These are phyloP conservation scores for Cordyceps militaris DNA, from an alignment of 2,329 filamentous ascomycete species.

Conservation along the genomic window DNA sequence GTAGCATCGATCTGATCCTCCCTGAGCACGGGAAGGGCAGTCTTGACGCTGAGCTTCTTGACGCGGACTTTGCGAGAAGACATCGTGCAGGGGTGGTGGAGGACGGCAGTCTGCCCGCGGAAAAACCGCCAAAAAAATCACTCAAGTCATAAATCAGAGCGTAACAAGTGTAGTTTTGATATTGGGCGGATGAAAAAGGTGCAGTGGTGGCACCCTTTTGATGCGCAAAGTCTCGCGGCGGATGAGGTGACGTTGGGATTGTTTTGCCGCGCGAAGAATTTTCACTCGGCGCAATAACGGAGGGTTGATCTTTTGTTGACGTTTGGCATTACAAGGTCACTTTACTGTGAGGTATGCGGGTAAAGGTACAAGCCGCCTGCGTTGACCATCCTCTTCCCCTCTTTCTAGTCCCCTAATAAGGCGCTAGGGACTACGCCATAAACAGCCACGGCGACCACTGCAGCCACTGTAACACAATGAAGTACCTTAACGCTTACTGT, in stretches of 20 bases:
- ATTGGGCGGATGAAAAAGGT: slow-evolving; percentile 43
- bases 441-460: slow-evolving; percentile 9
- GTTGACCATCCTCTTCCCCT: slow-evolving; percentile 22
- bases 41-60: slow-evolving; percentile 90
- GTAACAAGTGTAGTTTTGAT: slow-evolving; percentile 46
- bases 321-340: slow-evolving; percentile 16
- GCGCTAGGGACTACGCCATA: slow-evolving; percentile 10
- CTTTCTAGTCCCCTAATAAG: slow-evolving; percentile 23
- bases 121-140: slow-evolving; percentile 58
- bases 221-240: slow-evolving; percentile 41
- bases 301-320: slow-evolving; percentile 13
- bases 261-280: slow-evolving; percentile 49
- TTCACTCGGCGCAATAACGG: slow-evolving; percentile 31
- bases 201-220: slow-evolving; percentile 45
- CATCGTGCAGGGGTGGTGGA: slow-evolving; percentile 42
- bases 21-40: slow-evolving; percentile 75
- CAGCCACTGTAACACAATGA: slow-evolving; percentile 5
- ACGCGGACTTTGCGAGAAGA: slow-evolving; percentile 65
- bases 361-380: slow-evolving; percentile 23
- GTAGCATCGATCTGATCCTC: slow-evolving; percentile 84
- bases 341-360: slow-evolving; percentile 15
- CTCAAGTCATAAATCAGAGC: slow-evolving; percentile 54
- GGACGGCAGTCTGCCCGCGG: slow-evolving; percentile 28
- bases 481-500: not conserved
- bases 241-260: slow-evolving; percentile 52